These are phyloP conservation scores for Botryosphaeria dothidea DNA, from an alignment of 2,329 filamentous ascomycete species.

Conservation along the genomic window DNA sequence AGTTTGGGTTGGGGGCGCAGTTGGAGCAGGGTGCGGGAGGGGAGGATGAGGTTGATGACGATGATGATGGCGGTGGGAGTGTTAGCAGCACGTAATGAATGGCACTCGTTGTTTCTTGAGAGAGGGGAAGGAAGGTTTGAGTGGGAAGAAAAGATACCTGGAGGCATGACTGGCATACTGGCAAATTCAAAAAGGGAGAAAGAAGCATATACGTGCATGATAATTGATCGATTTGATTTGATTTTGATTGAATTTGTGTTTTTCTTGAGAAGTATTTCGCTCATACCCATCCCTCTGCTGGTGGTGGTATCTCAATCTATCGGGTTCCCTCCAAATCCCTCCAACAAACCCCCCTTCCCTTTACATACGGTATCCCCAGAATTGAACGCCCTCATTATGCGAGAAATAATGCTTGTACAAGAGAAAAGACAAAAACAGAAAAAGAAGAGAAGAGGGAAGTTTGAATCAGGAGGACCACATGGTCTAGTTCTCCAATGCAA, in stretches of 20 bases:
- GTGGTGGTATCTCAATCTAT: background rate
- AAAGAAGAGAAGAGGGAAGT: background rate
- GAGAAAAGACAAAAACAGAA: background rate
- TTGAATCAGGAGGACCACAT: background rate
- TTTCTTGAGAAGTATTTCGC: background rate
- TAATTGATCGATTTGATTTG: background rate
- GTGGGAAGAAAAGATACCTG: background rate
- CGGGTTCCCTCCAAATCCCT: background rate
- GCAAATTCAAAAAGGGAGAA: background rate
- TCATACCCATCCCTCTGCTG: background rate
- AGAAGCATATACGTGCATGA: background rate
- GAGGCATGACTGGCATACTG: background rate
- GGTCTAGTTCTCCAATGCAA: background rate
- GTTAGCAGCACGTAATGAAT: background rate
- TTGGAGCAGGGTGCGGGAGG: background rate
- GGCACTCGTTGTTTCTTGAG: background rate
- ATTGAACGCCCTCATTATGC: conserved; percentile 12
- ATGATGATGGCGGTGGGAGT: background rate
- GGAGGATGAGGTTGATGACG: background rate
- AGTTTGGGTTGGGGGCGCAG: conserved; percentile 35
- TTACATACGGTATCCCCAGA: background rate
- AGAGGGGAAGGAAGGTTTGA: too few species aligned
- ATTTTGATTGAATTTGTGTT: background rate
- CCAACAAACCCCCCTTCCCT: background rate
- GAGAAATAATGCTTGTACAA: background rate